Base-by-base conservation (phyloP, 2,329 filamentous ascomycete genomes). In the Geosmithia flava region DNA sequence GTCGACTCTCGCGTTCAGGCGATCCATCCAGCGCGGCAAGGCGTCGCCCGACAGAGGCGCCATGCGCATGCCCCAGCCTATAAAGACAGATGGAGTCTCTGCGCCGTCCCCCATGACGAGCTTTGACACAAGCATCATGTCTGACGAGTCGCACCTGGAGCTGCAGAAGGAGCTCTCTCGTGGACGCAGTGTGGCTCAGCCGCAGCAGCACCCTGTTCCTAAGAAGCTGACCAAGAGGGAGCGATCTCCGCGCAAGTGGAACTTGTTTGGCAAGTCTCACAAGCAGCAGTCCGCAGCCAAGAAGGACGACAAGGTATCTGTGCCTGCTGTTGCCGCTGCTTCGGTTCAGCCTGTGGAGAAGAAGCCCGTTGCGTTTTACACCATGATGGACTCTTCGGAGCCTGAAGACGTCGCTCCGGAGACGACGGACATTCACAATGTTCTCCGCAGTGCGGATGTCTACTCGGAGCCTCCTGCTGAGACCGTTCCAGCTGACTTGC, bases 161-260 rank as follows among this genome's bases (percentile, higher is more conserved):
- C 55, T 68, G 20, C 66, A 68, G 11, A 53, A 59, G 5, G 67
- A 68, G 39, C 53, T 58, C 1, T 59, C 61, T 7, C 61, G 57
- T 8, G 63, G 63, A 3, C 57, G 59, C 23, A 27, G 23, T 8
- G 4, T 8, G 23, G 23, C 23, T 8, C 4, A 27, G 23, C 23
- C 4, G 23, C 23, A 27, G 23, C 23, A 27, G 23, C 60, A 52
- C 20, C 53, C 57, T 19, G 59, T 56, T 1, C 64, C 74, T 0
- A 80, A 73, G 60, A 82, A 81, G 58, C 60, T 78, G 20, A 68
- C 70, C 20, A 81, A 80, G 58, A 68, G 70, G 47, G 59, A 71
- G 1, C 72, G 68, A 42, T 78, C 75, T 23, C 77, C 78, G 20
- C 70, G 74, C 7, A 80, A 75, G 54, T 83, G 80, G 80, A 82